Conservation (phyloP, 768 basidiomycete genomes). For the Dentipellis fragilis region DNA sequence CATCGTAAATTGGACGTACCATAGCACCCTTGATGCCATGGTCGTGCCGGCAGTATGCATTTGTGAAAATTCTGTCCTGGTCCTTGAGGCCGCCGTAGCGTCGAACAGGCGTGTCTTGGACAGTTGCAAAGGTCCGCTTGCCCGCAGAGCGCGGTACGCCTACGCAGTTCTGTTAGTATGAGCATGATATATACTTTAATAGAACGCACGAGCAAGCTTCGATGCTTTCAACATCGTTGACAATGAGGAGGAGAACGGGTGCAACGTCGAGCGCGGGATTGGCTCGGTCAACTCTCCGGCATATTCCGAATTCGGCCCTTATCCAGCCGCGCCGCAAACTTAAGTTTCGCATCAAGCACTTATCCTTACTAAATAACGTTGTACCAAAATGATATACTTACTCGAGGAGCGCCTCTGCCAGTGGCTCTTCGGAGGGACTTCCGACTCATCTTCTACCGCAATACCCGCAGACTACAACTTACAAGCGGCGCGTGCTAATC, state of each 20-base stretch:
- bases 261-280: not conserved
- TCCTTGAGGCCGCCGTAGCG: constrained; percentile 92
- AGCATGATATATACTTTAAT: not conserved
- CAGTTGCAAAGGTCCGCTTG: constrained; percentile 50
- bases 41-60: constrained; percentile 81
- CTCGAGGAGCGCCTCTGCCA: too few relatives aligned
- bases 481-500: too few relatives aligned
- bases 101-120: constrained; percentile 77
- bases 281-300: not conserved
- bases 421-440: too few relatives aligned
- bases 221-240: constrained; percentile 10
- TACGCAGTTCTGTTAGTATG: not conserved
- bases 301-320: not conserved
- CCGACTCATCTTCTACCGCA: too few relatives aligned
- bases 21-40: constrained; percentile 87
- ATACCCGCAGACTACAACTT: too few relatives aligned
- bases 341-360: too few relatives aligned
- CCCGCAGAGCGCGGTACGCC: constrained; percentile 6
- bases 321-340: too few relatives aligned
- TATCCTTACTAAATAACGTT: too few relatives aligned
- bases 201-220: constrained; percentile 8
- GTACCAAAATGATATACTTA: too few relatives aligned
- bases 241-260: not conserved
- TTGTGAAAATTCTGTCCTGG: constrained; percentile 91
- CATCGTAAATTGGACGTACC: constrained; percentile 53